These are phyloP conservation scores for Boletus sp. DNA, from an alignment of 768 basidiomycete species.

Conservation along the genomic window DNA sequence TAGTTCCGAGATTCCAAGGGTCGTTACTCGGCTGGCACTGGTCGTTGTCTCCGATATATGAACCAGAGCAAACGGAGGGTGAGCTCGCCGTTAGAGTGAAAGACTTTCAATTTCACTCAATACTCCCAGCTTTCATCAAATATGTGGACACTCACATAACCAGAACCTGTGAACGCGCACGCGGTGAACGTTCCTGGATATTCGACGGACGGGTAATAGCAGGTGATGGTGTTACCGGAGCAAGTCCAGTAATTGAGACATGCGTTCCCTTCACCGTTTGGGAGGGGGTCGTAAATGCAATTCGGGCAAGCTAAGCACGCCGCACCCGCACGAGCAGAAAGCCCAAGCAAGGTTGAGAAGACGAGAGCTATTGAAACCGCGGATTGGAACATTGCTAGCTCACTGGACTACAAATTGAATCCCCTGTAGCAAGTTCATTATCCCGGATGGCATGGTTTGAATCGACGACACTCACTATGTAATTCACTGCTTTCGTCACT, in stretches of 20 bases:
- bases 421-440: neutral
- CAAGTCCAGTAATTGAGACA: conserved; percentile 10
- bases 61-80: neutral
- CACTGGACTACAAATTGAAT: neutral
- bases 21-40: conserved; percentile 1
- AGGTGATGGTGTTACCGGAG: conserved; percentile 2
- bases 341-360: neutral
- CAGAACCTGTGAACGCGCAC: neutral
- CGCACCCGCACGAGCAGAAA: neutral
- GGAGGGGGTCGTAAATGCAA: neutral
- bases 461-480: neutral
- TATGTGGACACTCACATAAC: neutral
- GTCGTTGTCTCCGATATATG: neutral
- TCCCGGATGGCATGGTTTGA: neutral
- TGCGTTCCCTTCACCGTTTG: neutral
- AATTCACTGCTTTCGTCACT: neutral
- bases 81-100: conserved; percentile 1
- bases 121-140: neutral
- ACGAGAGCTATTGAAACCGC: neutral
- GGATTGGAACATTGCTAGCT: neutral
- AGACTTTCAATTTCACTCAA: neutral
- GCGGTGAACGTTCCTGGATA: conserved; percentile 10
- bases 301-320: conserved; percentile 2
- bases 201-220: conserved; percentile 11
- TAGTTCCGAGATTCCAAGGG: neutral